Conservation (phyloP, 495 filamentous ascomycete genomes). For the Geoglossum glabrum region DNA sequence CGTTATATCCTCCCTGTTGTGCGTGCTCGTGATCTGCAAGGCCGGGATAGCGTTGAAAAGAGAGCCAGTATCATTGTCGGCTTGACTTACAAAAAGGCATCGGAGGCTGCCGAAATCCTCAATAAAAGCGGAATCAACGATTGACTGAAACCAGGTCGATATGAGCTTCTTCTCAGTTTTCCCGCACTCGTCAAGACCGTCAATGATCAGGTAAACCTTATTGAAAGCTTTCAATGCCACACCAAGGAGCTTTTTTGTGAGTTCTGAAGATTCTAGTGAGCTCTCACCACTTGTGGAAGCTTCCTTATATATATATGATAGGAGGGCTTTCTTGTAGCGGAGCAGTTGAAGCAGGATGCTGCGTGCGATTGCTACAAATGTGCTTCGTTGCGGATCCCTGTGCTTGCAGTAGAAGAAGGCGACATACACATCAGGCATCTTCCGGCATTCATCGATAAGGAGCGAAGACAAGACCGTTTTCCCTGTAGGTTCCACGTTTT, state of each 20-base stretch:
- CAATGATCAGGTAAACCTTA: not conserved
- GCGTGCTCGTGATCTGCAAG: constrained; percentile 1
- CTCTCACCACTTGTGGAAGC: not conserved
- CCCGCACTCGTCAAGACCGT: constrained; percentile 9
- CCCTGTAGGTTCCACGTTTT: constrained; percentile 1
- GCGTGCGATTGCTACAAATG: constrained; percentile 5
- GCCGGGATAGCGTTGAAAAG: not conserved
- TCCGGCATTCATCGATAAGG: constrained; percentile 4
- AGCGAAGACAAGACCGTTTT: constrained; percentile 12
- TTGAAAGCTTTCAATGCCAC: constrained; percentile 7
- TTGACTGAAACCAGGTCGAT: constrained; percentile 10
- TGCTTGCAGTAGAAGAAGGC: constrained; percentile 13
- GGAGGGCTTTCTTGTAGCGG: not conserved
- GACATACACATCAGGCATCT: not conserved
- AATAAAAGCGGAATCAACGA: constrained; percentile 11
- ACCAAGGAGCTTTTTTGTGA: not conserved
- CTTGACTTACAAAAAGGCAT: constrained; percentile 22
- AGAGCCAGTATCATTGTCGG: constrained; percentile 15
- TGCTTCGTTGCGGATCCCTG: constrained; percentile 3
- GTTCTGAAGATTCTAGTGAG: not conserved
- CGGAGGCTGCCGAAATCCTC: constrained; percentile 14
- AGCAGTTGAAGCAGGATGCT: not conserved
- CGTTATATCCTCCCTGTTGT: constrained; percentile 17
- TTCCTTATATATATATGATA: not conserved
- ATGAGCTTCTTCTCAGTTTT: constrained; percentile 15